Base-by-base conservation (phyloP, 176 grass and related monocot genomes). In the Carex littledalei region DNA sequence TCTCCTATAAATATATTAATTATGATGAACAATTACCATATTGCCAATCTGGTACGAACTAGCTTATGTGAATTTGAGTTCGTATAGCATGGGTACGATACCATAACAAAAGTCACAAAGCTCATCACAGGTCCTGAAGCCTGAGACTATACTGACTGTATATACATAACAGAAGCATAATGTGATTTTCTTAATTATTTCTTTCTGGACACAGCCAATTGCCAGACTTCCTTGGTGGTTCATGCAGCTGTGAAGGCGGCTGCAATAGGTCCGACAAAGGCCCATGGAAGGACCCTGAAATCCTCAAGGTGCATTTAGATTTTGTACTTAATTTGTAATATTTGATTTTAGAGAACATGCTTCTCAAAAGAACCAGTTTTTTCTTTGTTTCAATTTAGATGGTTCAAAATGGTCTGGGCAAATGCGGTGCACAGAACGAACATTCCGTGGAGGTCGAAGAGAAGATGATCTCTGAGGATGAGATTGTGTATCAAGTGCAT, bases 211-310 rank as follows among this genome's bases (percentile, higher is more conserved):
- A 56, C 80, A 98, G 96, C 81, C 91, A 98, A 87, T 87, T 98
- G 62, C 96, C 96, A 39, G 90, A 95, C 78, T 92, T 98, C 90
- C 92, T 98, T 43, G 96, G 96, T 74, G 96, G 96, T 78, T 89
- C 93, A 18, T 98, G 93, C 87, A 85, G 84, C 34, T 98, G 96
- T 24, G 84, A 98, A 89, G 91, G 93, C 67, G 96, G 96, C 47
- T 98, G 96, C 77, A 87, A 89, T 86, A 92, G 88, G 72, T 92
- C 96, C 29, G 96, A 98, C 84, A 98, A 98, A 79, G 96, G 96
- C 69, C 96, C 96, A 64, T 98, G 96, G 96, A 98, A 98, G 74
- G 90, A 95, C 80, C 75, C 88, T 26, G 93, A 98, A 89, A 78
- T 94, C 64, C 78, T 94, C 35, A 98, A 94, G 85, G 96, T 98